phyloP scores from a whole-genome alignment of 768 basidiomycete species.

The Xerocomellus intermedius region DNA sequence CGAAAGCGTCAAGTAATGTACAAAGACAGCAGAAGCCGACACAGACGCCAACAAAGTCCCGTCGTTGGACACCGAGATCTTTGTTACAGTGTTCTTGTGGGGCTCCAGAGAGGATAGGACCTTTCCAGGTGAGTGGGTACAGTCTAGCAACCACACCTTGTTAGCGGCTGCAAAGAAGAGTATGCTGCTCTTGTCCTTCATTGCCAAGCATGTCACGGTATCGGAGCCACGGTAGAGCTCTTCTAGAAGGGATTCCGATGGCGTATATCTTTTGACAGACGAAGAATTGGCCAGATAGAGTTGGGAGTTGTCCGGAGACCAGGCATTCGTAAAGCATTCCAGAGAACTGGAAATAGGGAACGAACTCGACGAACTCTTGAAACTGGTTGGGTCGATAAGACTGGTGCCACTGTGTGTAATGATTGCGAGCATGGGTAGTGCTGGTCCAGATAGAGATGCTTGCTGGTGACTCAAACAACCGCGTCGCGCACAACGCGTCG shows the following conservation, averaged over 20 bases:
- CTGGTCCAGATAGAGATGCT: not conserved
- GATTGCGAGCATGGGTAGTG: conserved; percentile 50
- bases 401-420: conserved; percentile 48
- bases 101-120: conserved; percentile 48
- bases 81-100: conserved; percentile 50
- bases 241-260: conserved; percentile 42
- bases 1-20: conserved; percentile 57
- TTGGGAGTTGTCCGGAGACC: conserved; percentile 55
- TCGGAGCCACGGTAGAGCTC: conserved; percentile 39
- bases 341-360: conserved; percentile 38
- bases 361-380: conserved; percentile 46
- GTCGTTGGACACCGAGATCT: conserved; percentile 61
- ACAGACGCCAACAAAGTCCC: conserved; percentile 54
- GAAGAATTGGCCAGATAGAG: conserved; percentile 53
- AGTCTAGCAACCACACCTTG: conserved; percentile 52
- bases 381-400: conserved; percentile 43
- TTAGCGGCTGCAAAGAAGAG: conserved; percentile 49
- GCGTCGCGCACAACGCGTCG: conserved; percentile 19
- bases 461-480: not conserved
- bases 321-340: conserved; percentile 34
- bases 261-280: conserved; percentile 53
- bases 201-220: conserved; percentile 31
- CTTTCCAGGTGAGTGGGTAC: conserved; percentile 36
- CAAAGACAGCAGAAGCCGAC: conserved; percentile 49
- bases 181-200: conserved; percentile 36